Evolutionary conservation across 495 filamentous ascomycete species (phyloP).

Genomic region (Podospora comata): DNA sequence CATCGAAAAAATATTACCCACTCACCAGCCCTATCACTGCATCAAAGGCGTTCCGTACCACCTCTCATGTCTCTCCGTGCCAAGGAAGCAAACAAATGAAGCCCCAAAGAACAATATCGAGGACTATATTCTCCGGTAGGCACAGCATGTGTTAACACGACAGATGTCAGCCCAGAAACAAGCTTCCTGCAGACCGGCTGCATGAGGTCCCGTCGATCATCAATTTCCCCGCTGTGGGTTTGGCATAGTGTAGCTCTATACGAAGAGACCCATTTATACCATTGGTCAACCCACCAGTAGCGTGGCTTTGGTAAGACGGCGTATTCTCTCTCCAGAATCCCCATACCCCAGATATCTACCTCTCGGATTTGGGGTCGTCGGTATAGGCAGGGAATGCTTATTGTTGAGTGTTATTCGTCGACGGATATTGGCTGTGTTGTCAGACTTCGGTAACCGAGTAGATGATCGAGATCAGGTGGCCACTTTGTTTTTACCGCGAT

Average conservation of each 20-base stretch:
- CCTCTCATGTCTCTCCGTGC: not conserved
- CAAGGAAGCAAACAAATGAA: not conserved
- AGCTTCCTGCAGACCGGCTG: not conserved
- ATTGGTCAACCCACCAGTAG: not conserved
- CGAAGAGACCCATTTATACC: not conserved
- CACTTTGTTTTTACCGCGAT: not conserved
- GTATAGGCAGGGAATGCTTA: not conserved
- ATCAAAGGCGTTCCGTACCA: not conserved
- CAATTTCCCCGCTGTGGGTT: not conserved
- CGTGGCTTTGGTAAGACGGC: not conserved
- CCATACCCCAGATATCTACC: not conserved
- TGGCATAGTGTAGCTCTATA: not conserved
- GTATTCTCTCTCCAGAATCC: not conserved
- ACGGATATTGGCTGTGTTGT: not conserved
- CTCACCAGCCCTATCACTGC: slow-evolving; percentile 11
- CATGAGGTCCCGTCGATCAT: not conserved
- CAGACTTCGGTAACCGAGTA: not conserved
- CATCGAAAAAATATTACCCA: slow-evolving; percentile 2
- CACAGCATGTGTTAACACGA: not conserved
- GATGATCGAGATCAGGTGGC: not conserved
- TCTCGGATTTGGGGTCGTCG: not conserved
- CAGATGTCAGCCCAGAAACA: not conserved
- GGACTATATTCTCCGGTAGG: not conserved
- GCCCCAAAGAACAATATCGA: not conserved
- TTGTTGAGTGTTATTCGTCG: not conserved